Conservation (phyloP, 2,329 filamentous ascomycete genomes). For the Gaeumannomyces sp. region DNA sequence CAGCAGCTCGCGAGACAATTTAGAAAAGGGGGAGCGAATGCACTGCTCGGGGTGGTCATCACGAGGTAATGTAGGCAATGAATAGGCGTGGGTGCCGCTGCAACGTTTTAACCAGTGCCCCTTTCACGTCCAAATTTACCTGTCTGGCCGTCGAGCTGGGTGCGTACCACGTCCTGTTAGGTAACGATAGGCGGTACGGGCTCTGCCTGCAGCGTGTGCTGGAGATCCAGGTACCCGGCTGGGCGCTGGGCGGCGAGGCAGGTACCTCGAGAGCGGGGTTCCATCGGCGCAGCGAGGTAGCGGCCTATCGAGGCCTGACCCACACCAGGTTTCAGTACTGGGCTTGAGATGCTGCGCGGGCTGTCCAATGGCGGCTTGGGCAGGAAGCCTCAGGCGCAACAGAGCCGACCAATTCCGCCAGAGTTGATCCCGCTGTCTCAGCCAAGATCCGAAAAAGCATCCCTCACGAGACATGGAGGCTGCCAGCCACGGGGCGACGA, state of each 20-base stretch:
- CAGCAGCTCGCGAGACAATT: constrained; percentile 1
- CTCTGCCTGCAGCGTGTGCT: neutral
- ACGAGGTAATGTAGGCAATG: constrained; percentile 4
- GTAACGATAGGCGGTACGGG: constrained; percentile 1
- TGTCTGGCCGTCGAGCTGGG: constrained; percentile 3
- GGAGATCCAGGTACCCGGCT: neutral
- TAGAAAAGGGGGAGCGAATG: neutral
- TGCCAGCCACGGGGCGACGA: neutral
- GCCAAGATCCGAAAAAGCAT: neutral
- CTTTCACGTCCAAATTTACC: constrained; percentile 4
- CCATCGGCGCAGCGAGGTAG: neutral
- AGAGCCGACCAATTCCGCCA: constrained; percentile 3
- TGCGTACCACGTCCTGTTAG: constrained; percentile 1
- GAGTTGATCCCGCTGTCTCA: neutral
- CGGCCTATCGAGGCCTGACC: neutral
- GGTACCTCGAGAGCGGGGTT: constrained; percentile 5
- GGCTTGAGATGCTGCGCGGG: neutral
- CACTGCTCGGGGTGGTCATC: constrained; percentile 6
- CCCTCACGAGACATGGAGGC: neutral
- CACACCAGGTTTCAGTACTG: constrained; percentile 10
- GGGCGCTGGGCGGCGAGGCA: neutral
- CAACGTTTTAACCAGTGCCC: constrained; percentile 6
- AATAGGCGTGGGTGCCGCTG: neutral
- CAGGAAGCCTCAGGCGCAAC: neutral
- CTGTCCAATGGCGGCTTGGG: neutral